Percentiles rank a stretch among this genome's conserved stretches.
These are phyloP conservation scores for Exophiala aquamarina DNA, from an alignment of 2,329 filamentous ascomycete genomes.

Conservation along the genomic window DNA sequence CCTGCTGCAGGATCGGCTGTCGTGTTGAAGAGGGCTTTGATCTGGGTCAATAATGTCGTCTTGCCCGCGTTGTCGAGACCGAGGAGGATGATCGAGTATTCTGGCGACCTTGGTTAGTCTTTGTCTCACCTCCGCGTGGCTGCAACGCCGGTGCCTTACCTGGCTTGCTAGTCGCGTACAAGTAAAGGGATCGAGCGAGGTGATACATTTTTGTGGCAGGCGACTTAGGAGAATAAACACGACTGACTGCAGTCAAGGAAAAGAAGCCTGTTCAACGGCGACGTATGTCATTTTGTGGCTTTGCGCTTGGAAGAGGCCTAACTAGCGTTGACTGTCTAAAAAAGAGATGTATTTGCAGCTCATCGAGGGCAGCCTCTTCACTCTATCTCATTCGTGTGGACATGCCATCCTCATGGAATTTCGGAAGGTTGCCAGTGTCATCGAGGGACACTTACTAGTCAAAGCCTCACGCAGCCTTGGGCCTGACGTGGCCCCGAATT, in stretches of 20 bases:
- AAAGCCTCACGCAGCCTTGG: too few species aligned
- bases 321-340: too few species aligned
- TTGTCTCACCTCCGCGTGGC: too few species aligned
- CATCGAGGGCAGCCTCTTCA: too few species aligned
- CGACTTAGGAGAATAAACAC: too few species aligned
- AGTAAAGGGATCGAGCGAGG: conserved; percentile 89
- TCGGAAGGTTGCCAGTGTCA: too few species aligned
- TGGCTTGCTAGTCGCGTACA: conserved; percentile 96
- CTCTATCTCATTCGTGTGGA: too few species aligned
- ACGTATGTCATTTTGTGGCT: conserved; percentile 18
- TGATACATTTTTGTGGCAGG: conserved; percentile 71
- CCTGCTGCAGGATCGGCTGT: conserved; percentile 33
- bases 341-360: too few species aligned
- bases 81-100: conserved; percentile 95
- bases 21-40: conserved; percentile 81
- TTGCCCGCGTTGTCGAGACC: conserved; percentile 98
- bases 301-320: too few species aligned
- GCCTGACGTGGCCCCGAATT: too few species aligned
- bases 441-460: too few species aligned
- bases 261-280: conserved; percentile 4
- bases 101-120: conserved; percentile 45
- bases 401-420: too few species aligned
- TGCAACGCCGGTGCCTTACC: conserved; percentile 50
- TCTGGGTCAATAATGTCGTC: conserved; percentile 95
- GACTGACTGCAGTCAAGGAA: not conserved